Evolutionary conservation across 352 stramenopile species (phyloP).

Genomic region (Phytophthora colocasiae): DNA sequence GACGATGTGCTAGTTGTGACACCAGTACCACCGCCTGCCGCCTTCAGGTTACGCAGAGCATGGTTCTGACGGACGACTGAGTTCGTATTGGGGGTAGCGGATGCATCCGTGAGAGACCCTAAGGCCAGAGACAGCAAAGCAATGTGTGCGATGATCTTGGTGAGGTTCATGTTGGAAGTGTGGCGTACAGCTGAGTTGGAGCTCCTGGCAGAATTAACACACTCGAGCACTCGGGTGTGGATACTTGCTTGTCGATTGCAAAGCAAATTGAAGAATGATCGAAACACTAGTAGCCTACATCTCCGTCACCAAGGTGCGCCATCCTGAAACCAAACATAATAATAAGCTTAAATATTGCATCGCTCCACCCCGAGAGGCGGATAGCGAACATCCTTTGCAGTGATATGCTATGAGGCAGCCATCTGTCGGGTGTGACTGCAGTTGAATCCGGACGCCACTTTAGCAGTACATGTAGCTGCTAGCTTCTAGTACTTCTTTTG

Average conservation of each 20-base stretch:
- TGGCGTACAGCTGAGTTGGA: constrained; percentile 18
- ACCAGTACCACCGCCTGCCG: constrained; percentile 19
- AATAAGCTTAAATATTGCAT: too few species aligned
- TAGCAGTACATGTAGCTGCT: background rate
- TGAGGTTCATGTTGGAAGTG: constrained; percentile 38
- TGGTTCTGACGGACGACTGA: constrained; percentile 13
- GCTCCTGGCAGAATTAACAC: constrained; percentile 11
- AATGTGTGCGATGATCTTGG: constrained; percentile 36
- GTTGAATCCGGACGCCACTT: constrained; percentile 1
- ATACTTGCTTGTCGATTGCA: constrained; percentile 14
- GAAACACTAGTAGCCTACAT: too few species aligned
- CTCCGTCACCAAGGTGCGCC: too few species aligned
- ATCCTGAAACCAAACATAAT: too few species aligned
- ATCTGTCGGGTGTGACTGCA: constrained; percentile 5
- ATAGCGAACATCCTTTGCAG: background rate
- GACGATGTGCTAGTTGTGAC: constrained; percentile 25
- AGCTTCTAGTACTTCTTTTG: background rate
- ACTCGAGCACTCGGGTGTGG: background rate
- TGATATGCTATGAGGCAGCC: background rate
- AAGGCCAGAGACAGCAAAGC: constrained; percentile 31
- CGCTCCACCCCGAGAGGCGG: too few species aligned
- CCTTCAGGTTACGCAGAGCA: constrained; percentile 25
- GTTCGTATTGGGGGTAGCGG: constrained; percentile 11
- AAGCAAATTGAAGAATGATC: constrained; percentile 19
- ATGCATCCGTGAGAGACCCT: constrained; percentile 24